Evolutionary conservation across 2,329 filamentous ascomycete species (phyloP).

Genomic region (Penicillium glabrum): DNA sequence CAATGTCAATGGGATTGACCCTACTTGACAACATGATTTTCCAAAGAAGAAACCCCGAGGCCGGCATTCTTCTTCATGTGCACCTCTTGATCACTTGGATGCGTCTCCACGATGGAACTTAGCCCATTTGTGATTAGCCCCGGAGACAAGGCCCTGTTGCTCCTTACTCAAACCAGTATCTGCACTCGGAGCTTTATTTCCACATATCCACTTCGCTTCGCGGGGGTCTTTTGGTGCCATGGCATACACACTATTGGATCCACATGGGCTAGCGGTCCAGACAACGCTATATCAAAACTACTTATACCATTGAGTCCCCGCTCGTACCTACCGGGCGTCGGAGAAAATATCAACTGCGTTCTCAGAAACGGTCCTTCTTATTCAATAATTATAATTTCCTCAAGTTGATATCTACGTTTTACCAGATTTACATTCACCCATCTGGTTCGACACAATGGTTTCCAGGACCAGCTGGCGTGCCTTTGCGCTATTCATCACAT

Average conservation of each 20-base stretch:
- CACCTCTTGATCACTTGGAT: neutral
- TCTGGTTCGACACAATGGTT: conserved; percentile 12
- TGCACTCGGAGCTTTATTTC: neutral
- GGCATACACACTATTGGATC: neutral
- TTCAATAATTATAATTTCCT: neutral
- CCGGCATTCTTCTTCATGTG: neutral
- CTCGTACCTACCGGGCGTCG: neutral
- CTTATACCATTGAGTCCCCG: neutral
- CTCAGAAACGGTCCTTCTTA: neutral
- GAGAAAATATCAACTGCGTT: neutral
- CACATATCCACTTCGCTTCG: neutral
- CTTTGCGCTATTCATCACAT: conserved; percentile 17
- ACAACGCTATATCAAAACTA: neutral
- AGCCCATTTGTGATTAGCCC: neutral
- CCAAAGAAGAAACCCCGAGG: neutral
- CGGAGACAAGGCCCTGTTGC: neutral
- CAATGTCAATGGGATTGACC: neutral
- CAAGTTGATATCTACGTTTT: neutral
- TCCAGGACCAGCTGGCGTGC: conserved; percentile 18
- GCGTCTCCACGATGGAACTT: neutral
- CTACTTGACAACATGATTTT: neutral
- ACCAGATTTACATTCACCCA: neutral
- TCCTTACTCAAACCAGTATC: neutral
- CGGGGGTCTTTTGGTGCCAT: neutral
- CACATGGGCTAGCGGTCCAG: neutral